Evolutionary conservation across 495 filamentous ascomycete species (phyloP).

Genomic region (Thermothielavioides terrestris): DNA sequence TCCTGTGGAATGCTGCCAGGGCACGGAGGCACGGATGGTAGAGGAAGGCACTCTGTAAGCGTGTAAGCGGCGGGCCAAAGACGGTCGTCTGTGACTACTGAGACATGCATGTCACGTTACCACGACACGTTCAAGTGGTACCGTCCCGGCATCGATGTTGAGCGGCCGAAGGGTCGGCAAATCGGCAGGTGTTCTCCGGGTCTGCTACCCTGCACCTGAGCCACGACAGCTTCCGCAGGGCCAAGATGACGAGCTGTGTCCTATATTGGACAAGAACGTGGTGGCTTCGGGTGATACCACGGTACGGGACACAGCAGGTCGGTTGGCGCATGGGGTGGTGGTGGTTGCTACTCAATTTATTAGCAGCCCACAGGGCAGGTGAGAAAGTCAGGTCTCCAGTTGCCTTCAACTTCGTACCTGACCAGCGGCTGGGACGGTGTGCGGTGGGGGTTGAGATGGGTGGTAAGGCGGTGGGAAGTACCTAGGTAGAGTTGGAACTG

Average conservation of each 20-base stretch:
- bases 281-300: too few species aligned
- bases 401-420: background rate
- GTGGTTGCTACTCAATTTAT: background rate
- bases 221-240: too few species aligned
- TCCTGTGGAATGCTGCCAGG: too few species aligned
- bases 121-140: background rate
- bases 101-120: conserved; percentile 20
- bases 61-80: too few species aligned
- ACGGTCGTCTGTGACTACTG: background rate
- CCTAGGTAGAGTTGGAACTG: too few species aligned
- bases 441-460: background rate
- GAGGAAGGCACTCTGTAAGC: too few species aligned
- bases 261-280: background rate
- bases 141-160: background rate
- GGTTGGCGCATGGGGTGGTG: background rate
- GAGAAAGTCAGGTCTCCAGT: background rate
- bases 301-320: background rate
- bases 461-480: background rate
- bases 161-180: background rate
- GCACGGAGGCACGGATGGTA: too few species aligned
- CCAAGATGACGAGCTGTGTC: too few species aligned
- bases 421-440: background rate
- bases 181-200: background rate
- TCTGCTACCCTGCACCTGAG: background rate
- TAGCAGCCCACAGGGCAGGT: background rate